Base-by-base conservation (phyloP, 805 yeast species). In the Teunomyces stri region DNA sequence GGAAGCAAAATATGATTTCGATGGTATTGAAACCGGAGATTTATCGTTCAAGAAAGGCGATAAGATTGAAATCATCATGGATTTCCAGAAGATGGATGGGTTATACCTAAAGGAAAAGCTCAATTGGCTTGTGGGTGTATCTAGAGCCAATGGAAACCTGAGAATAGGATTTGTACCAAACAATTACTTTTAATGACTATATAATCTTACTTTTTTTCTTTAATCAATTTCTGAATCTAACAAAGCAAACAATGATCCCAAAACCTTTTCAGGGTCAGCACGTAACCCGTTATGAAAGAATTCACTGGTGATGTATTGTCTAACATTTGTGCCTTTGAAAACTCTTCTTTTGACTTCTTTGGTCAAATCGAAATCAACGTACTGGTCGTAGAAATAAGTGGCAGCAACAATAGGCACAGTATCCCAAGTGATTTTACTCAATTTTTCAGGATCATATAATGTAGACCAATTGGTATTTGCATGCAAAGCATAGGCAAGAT, bases 211-310 rank as follows among this genome's bases (percentile, higher is more conserved):
- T 30, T 30, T 33, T 34, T 16, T 38, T 31, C 22, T 29, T 46
- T 58, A 73, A 51, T 72, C 75, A 16, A 69, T 59, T 22, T 75
- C 82, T 10, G 59, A 51, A 6, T 72, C 71, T 2, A 77, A 53
- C 25, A 78, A 54, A 22, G 49, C 55, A 57, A 76, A 74, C 40
- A 79, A 61, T 2, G 62, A 51, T 2, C 66, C 70, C 46, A 78
- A 52, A 2, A 79, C 71, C 21, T 54, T 62, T 4, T 63, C 67
- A 1, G 79, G 65, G 41, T 69, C 64, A 0, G 70, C 70, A 25
- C 79, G 62, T 12, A 76, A 52, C 0, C 84, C 84, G 51, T 75
- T 72, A 53, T 79, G 83, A 59, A 79, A 78, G 47, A 58, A 70
- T 45, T 77, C 80, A 52, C 73, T 75, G 29, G 80, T 73, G n/a